phyloP scores from a whole-genome alignment of 2,329 filamentous ascomycete species.

The Colletotrichum sp. region DNA sequence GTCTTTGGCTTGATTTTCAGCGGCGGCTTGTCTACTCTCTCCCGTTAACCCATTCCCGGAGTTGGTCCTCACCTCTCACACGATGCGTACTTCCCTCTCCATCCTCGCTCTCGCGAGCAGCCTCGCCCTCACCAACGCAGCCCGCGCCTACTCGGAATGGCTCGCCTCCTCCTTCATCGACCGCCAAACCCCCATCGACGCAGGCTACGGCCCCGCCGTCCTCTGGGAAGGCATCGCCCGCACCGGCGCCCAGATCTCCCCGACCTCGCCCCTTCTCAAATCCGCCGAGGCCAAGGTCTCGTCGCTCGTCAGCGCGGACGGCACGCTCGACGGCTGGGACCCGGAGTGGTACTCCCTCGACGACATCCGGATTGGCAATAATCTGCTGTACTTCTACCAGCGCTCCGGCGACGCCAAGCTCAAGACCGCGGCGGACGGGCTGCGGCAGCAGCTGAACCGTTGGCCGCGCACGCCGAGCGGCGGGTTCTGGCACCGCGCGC shows the following conservation, averaged over 20 bases:
- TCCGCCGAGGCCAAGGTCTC: slow-evolving; percentile 7
- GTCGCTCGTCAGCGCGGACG: slow-evolving; percentile 32
- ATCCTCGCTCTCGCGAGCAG: not conserved
- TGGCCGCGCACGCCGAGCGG: slow-evolving; percentile 55
- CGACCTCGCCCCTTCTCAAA: not conserved
- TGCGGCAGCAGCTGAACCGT: slow-evolving; percentile 50
- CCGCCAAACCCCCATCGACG: not conserved
- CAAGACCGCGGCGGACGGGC: slow-evolving; percentile 48
- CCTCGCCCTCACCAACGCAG: not conserved
- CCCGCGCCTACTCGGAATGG: slow-evolving; percentile 1
- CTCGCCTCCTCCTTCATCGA: slow-evolving; percentile 14
- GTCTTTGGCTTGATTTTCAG: not conserved
- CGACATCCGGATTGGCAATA: slow-evolving; percentile 58
- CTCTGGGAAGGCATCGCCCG: slow-evolving; percentile 15
- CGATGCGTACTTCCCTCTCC: not conserved
- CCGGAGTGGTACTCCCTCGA: slow-evolving; percentile 55
- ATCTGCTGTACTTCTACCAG: slow-evolving; percentile 54
- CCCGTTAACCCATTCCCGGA: not conserved
- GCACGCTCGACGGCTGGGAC: slow-evolving; percentile 52
- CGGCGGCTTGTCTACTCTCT: not conserved
- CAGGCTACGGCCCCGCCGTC: slow-evolving; percentile 8
- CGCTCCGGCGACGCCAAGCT: slow-evolving; percentile 52
- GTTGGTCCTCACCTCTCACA: not conserved
- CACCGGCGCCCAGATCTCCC: not conserved
- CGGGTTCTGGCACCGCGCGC: slow-evolving; percentile 57